These are phyloP conservation scores for Candida arabinofermentans DNA, from an alignment of 805 yeast genomes.

Conservation along the genomic window DNA sequence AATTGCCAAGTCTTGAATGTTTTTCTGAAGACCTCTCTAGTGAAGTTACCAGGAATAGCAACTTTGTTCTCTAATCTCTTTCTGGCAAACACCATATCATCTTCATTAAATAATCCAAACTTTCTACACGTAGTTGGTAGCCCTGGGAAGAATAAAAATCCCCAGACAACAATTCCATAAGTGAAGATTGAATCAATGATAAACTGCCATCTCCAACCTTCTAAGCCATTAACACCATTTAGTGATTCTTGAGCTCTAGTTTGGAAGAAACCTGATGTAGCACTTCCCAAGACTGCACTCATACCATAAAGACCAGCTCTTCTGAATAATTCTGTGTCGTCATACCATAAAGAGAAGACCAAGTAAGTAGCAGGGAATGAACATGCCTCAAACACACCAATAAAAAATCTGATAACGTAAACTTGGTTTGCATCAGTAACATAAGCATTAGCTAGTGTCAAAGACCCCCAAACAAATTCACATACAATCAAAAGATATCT, in stretches of 20 bases:
- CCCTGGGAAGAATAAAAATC: slow-evolving; percentile 40
- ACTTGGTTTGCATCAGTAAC: slow-evolving; percentile 43
- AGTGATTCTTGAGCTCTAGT: slow-evolving; percentile 29
- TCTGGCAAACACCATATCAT: slow-evolving; percentile 42
- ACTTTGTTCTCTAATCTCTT: slow-evolving; percentile 37
- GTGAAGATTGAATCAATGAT: slow-evolving; percentile 44
- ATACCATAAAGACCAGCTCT: slow-evolving; percentile 20
- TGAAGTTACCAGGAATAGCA: slow-evolving; percentile 38
- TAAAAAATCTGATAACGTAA: slow-evolving; percentile 56
- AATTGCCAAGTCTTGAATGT: slow-evolving; percentile 41
- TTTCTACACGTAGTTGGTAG: slow-evolving; percentile 41
- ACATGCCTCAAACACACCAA: slow-evolving; percentile 57
- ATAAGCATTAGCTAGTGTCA: slow-evolving; percentile 35
- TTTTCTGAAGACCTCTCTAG: slow-evolving; percentile 37
- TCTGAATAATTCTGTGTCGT: slow-evolving; percentile 13
- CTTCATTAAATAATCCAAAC: slow-evolving; percentile 35
- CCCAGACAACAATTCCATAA: slow-evolving; percentile 36
- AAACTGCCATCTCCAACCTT: slow-evolving; percentile 54
- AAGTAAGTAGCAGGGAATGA: slow-evolving; percentile 61
- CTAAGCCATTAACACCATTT: slow-evolving; percentile 16
- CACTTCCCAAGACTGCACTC: slow-evolving; percentile 39
- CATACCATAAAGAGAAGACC: slow-evolving; percentile 20
- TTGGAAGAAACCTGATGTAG: slow-evolving; percentile 53
- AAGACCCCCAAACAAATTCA: slow-evolving; percentile 45
- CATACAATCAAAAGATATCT: slow-evolving; percentile 41